phyloP scores from a whole-genome alignment of 768 basidiomycete genomes.

The Kwoniella sp. region DNA sequence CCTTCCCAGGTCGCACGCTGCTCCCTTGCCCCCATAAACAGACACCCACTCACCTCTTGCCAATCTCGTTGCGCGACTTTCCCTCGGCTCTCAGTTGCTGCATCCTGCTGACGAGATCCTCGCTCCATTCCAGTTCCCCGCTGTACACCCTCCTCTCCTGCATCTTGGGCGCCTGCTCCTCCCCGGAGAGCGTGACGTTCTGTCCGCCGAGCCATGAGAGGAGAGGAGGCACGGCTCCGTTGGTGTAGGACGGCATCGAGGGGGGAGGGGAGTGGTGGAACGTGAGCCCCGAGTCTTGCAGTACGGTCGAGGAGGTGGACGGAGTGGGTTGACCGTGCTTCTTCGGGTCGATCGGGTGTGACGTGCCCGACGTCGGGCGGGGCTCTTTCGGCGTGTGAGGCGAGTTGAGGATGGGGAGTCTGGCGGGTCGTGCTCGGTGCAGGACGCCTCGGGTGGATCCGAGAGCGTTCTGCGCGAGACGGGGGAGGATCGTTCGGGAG shows the following conservation, averaged over 20 bases:
- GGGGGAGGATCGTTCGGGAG: constrained; percentile 8
- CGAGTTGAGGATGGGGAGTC: constrained; percentile 29
- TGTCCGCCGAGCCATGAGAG: constrained; percentile 39
- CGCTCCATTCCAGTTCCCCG: constrained; percentile 19
- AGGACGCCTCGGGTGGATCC: constrained; percentile 30
- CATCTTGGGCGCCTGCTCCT: constrained; percentile 31
- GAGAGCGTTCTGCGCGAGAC: background rate
- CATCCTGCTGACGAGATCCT: constrained; percentile 31
- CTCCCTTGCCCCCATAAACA: too few species aligned
- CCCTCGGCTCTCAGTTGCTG: constrained; percentile 31
- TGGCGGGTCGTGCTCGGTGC: constrained; percentile 43
- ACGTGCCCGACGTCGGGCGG: constrained; percentile 43
- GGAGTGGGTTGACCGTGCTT: background rate
- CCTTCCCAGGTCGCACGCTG: too few species aligned
- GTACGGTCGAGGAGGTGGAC: constrained; percentile 1
- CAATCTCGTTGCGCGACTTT: constrained; percentile 31
- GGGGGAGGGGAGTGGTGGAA: constrained; percentile 48
- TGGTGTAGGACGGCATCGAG: constrained; percentile 39
- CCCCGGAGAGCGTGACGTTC: constrained; percentile 24
- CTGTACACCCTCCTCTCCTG: constrained; percentile 14
- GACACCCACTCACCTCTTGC: constrained; percentile 29
- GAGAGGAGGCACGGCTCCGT: constrained; percentile 36
- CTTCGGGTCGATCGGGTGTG: constrained; percentile 22
- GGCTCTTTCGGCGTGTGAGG: constrained; percentile 35
- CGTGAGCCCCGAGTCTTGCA: constrained; percentile 25